These are phyloP conservation scores for Coccinonectria pachysandricola DNA, from an alignment of 2,329 filamentous ascomycete species.

Conservation along the genomic window DNA sequence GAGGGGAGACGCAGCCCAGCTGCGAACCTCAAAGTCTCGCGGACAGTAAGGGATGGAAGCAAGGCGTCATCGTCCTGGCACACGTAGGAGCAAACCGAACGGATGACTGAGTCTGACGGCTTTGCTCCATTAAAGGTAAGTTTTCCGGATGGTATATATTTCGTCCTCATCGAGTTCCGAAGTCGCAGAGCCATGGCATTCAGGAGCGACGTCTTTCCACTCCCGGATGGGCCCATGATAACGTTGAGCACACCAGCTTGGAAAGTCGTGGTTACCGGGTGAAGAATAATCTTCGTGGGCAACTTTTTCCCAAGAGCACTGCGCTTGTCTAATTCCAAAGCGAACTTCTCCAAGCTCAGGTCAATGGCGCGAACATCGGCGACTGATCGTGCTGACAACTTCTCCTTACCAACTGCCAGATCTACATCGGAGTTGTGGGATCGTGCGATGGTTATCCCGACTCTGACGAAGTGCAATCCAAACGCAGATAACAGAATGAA, in stretches of 20 bases:
- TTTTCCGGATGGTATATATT: constrained; percentile 50
- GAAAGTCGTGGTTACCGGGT: constrained; percentile 57
- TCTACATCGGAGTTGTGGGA: constrained; percentile 49
- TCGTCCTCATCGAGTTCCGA: constrained; percentile 49
- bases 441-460: constrained; percentile 60
- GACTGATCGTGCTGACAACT: constrained; percentile 45
- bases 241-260: constrained; percentile 60
- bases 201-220: constrained; percentile 64
- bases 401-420: constrained; percentile 60
- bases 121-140: constrained; percentile 61
- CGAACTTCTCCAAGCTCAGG: constrained; percentile 54
- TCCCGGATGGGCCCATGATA: constrained; percentile 72
- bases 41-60: constrained; percentile 62
- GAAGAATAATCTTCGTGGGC: constrained; percentile 50
- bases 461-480: constrained; percentile 52
- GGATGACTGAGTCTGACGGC: constrained; percentile 58
- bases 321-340: constrained; percentile 53
- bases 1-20: constrained; percentile 60
- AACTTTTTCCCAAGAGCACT: constrained; percentile 39
- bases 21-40: constrained; percentile 62
- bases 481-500: constrained; percentile 53
- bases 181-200: constrained; percentile 63
- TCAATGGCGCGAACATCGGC: constrained; percentile 49
- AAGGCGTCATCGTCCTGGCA: constrained; percentile 71
- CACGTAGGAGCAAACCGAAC: constrained; percentile 65